Evolutionary conservation across 83 land plant species (phyloP).

Genomic region (Picea abies): DNA sequence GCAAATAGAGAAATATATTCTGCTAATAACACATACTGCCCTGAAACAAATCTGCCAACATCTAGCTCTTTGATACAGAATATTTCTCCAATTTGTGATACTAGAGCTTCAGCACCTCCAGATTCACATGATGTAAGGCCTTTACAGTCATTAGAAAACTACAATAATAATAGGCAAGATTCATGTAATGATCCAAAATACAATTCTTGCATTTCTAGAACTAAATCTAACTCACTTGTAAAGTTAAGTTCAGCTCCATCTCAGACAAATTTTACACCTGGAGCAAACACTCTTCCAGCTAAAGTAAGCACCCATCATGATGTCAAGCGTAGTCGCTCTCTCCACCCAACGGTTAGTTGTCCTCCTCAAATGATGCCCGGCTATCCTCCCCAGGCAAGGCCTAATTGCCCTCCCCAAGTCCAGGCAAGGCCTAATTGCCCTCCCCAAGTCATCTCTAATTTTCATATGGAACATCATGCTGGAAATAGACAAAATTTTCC

Average conservation of each 20-base stretch:
- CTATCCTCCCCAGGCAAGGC: background rate
- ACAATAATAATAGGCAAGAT: slow-evolving; percentile 1
- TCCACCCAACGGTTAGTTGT: no score
- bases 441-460: background rate
- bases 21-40: background rate
- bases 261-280: background rate
- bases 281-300: background rate
- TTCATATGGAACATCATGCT: background rate
- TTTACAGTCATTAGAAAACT: background rate
- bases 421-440: background rate
- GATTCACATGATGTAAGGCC: background rate
- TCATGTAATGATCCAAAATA: background rate
- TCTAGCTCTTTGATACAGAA: background rate
- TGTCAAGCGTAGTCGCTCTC: no score
- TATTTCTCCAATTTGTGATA: slow-evolving; percentile 2
- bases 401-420: background rate
- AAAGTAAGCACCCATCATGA: background rate
- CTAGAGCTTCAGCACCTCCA: slow-evolving; percentile 10
- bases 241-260: background rate
- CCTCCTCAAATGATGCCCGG: background rate
- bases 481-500: background rate
- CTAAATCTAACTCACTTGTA: background rate
- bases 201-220: background rate
- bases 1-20: background rate
- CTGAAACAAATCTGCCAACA: background rate